These are phyloP conservation scores for Aspergillus uvarum DNA, from an alignment of 2,329 filamentous ascomycete genomes.

Conservation along the genomic window DNA sequence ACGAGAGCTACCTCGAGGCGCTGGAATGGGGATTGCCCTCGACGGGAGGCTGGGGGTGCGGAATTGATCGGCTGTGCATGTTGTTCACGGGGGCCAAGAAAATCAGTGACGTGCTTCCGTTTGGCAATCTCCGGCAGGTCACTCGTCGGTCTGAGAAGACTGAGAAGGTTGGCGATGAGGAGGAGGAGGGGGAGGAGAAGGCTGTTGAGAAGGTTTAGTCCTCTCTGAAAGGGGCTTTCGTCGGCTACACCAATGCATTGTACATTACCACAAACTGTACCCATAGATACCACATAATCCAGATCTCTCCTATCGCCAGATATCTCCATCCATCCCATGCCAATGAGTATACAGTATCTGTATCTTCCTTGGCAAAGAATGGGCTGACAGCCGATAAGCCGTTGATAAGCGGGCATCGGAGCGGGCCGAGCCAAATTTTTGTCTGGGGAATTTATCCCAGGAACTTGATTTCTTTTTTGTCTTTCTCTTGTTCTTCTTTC, in stretches of 20 bases:
- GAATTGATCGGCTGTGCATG: conserved; percentile 89
- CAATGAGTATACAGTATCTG: background rate
- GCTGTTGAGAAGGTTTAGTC: no score
- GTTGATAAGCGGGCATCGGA: conserved; percentile 19
- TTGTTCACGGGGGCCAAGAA: conserved; percentile 74
- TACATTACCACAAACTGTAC: background rate
- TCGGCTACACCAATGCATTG: no score
- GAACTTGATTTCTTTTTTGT: background rate
- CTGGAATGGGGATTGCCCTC: conserved; percentile 90
- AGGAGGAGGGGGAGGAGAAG: no score
- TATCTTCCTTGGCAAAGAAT: background rate
- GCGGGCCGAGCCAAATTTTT: conserved; percentile 17
- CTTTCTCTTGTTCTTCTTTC: conserved; percentile 1
- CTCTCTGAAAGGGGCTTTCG: no score
- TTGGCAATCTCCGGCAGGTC: conserved; percentile 71
- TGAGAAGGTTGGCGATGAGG: background rate
- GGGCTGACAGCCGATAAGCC: conserved; percentile 8
- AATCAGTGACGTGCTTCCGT: conserved; percentile 83
- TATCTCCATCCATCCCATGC: no score
- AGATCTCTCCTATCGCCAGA: background rate
- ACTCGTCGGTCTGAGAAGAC: conserved; percentile 27
- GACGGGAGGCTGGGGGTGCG: conserved; percentile 95
- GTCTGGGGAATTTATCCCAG: background rate
- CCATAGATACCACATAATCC: background rate
- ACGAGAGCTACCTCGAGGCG: conserved; percentile 81